phyloP scores from a whole-genome alignment of 2,329 filamentous ascomycete genomes.

The Fusarium nelsonii region DNA sequence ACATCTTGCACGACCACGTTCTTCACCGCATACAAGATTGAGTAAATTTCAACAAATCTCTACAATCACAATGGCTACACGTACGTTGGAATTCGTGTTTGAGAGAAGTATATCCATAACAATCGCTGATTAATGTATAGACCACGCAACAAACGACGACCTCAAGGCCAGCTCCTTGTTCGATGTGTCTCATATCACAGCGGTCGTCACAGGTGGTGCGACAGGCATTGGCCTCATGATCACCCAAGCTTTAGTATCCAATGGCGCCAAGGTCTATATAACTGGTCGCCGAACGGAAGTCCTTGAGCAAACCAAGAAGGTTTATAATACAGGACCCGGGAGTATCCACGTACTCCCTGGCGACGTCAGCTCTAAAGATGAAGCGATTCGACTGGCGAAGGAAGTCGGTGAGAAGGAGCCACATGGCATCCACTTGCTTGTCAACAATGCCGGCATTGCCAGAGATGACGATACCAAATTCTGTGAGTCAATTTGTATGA shows the following conservation, averaged over 20 bases:
- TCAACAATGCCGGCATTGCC: slow-evolving; percentile 12
- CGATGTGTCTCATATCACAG: slow-evolving; percentile 14
- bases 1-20: neutral
- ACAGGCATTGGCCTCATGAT: slow-evolving; percentile 17
- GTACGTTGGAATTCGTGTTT: neutral
- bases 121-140: neutral
- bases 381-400: neutral
- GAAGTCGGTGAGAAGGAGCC: slow-evolving; percentile 7
- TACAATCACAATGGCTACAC: neutral
- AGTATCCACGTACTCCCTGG: slow-evolving; percentile 10
- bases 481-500: rapidly evolving
- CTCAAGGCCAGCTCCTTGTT: slow-evolving; percentile 13
- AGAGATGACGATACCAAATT: slow-evolving; percentile 12
- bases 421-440: neutral
- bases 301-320: slow-evolving; percentile 2
- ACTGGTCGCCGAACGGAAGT: slow-evolving; percentile 5
- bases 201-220: slow-evolving; percentile 5
- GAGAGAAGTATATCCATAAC: rapidly evolving
- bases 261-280: slow-evolving; percentile 20
- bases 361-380: slow-evolving; percentile 4
- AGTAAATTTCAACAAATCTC: neutral
- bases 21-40: neutral
- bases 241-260: neutral
- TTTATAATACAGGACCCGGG: neutral
- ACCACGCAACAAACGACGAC: neutral